phyloP scores from a whole-genome alignment of 163 green algal genomes.

The Smithsoniella earleae region DNA sequence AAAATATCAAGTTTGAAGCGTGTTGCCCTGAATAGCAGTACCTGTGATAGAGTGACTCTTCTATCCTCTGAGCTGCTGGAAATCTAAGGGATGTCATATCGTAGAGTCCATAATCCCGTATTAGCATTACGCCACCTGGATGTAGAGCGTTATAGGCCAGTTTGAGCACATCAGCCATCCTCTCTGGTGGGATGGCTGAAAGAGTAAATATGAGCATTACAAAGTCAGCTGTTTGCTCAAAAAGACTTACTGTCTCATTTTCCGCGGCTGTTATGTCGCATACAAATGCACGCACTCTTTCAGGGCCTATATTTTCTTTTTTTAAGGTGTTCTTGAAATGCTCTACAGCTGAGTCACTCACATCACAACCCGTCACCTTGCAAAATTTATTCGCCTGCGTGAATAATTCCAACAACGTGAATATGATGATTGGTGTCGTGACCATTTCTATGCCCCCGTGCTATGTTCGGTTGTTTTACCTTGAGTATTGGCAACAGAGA shows the following conservation, averaged over 20 bases:
- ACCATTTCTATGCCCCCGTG: no score
- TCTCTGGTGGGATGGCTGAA: background rate
- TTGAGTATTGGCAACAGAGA: background rate
- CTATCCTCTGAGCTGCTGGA: background rate
- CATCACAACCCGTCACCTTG: background rate
- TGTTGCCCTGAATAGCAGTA: no score
- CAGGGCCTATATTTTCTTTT: background rate
- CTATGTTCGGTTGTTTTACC: background rate
- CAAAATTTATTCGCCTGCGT: background rate
- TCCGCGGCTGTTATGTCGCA: background rate
- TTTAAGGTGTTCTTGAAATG: background rate
- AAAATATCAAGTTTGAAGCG: no score
- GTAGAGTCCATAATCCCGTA: background rate
- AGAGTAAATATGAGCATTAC: constrained; percentile 1
- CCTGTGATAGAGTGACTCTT: background rate
- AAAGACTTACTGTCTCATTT: background rate
- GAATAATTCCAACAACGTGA: no score
- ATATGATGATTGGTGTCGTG: no score
- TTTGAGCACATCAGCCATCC: background rate
- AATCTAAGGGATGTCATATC: constrained; percentile 10
- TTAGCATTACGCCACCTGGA: background rate
- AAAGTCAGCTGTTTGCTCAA: background rate
- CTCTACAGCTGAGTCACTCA: background rate
- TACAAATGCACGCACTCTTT: background rate
- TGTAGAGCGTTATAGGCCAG: background rate